Evolutionary conservation across 805 yeast genomes (phyloP), one percentile per base, ranked within the genome.

Genomic region (Kuraishia piskuri): DNA sequence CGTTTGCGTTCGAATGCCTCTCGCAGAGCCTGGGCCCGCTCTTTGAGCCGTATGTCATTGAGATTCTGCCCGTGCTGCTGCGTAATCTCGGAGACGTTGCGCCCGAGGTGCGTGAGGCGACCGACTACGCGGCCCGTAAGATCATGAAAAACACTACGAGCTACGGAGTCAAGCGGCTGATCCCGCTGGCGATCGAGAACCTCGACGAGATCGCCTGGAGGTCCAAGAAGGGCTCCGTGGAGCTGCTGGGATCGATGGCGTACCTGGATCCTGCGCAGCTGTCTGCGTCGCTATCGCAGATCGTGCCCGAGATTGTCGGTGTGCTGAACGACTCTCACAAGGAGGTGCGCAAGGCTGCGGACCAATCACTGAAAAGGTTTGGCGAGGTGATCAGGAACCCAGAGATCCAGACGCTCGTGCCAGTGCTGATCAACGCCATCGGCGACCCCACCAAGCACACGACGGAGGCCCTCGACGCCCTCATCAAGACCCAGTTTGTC

Each of bases 301-400:
- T 94, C 71, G 89, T 94, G 56, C 99, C 99, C 1, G 96, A 92
- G 65, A 90, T 94, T 70, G 99, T 92, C 54, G 91, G 94, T 58
- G 96, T 91, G 23, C 74, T 94, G 64, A 90, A 88, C 63, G 99
- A 94, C 63, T 82, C 97, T 0, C 99, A 94, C 69, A 92, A 92
- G 64, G 99, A 94, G 65, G 99, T 94, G 21, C 79, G 99, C 56
- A 89, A 88, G 59, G 95, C 99, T 1, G 99, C 97, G 1, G 96
- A 89, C 65, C 83, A 79, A 60, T 80, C 97, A 1, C 75, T 94
- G 69, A 87, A 89, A 64, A 77, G 90, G 63, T 94, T 94, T 65
- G 99, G 99, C 64, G 97, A 92, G 57, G 99, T 94, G 56, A 94
- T 94, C 59, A 79, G 96, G 68, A 94, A 94, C 66, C 99, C 99